These are phyloP conservation scores for Paramecium tetraurelia DNA, from an alignment of 73 alveolate species.

Conservation along the genomic window DNA sequence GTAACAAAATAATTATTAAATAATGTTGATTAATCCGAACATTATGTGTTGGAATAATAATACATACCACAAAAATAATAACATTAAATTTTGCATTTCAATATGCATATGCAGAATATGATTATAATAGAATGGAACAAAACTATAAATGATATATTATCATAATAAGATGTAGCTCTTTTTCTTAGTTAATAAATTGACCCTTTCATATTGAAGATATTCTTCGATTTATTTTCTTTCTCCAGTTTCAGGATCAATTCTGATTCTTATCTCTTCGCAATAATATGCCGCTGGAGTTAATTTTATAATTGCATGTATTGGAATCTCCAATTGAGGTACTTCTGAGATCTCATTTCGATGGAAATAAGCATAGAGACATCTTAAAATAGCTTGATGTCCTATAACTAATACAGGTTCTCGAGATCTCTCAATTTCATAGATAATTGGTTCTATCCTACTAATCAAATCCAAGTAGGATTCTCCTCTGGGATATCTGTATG, in stretches of 20 bases:
- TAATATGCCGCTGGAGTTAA: constrained; percentile 47
- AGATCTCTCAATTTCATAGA: constrained; percentile 42
- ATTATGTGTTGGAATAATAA: no score
- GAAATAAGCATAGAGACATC: constrained; percentile 67
- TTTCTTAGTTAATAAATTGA: not conserved
- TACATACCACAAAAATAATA: no score
- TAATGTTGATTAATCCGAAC: no score
- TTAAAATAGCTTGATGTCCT: constrained; percentile 63
- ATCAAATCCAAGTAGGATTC: constrained; percentile 78
- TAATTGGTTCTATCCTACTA: constrained; percentile 73
- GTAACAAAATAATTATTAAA: no score
- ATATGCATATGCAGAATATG: no score
- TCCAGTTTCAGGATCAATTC: constrained; percentile 45
- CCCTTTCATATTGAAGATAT: not conserved
- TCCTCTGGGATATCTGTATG: constrained; percentile 81
- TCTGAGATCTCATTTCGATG: constrained; percentile 55
- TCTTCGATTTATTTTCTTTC: not conserved
- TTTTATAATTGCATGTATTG: constrained; percentile 61
- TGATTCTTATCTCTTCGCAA: constrained; percentile 26
- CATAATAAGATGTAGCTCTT: not conserved
- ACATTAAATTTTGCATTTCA: no score
- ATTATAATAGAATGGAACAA: not conserved
- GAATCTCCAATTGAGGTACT: constrained; percentile 62
- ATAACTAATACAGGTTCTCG: constrained; percentile 64
- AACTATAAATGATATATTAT: not conserved